These are phyloP conservation scores for Diospyros lotus DNA, from an alignment of 148 eudicot species.

Conservation along the genomic window DNA sequence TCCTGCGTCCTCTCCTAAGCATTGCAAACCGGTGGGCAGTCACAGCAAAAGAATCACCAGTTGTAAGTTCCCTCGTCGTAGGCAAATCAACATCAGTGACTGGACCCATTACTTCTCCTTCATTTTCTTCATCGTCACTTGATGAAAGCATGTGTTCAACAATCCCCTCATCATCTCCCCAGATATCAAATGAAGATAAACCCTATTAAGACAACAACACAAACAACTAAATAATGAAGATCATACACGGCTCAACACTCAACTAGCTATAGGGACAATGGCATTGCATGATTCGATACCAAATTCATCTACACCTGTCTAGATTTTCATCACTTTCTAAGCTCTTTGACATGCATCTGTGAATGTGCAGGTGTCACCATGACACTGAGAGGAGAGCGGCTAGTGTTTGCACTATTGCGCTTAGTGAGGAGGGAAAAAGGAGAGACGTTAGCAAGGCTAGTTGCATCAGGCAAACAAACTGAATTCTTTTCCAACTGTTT, in stretches of 20 bases:
- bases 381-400: background rate
- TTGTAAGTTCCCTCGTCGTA: constrained; percentile 32
- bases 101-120: constrained; percentile 66
- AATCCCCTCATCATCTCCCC: constrained; percentile 43
- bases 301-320: background rate
- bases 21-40: constrained; percentile 61
- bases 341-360: background rate
- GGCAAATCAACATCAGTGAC: constrained; percentile 77
- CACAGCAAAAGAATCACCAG: constrained; percentile 60
- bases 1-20: constrained; percentile 49
- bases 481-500: background rate
- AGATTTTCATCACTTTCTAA: background rate
- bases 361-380: background rate
- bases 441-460: background rate
- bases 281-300: background rate
- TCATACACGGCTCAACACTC: background rate
- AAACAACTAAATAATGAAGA: constrained; percentile 6
- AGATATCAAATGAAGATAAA: constrained; percentile 51
- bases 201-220: constrained; percentile 30
- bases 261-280: background rate
- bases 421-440: background rate
- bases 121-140: constrained; percentile 82
- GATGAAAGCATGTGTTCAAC: constrained; percentile 46
- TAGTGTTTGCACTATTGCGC: background rate
- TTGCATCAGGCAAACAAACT: background rate